Evolutionary conservation across 108 stramenopile genomes (phyloP), one percentile per base, ranked within the genome.

Genomic region (Pelagomonas calceolata): DNA sequence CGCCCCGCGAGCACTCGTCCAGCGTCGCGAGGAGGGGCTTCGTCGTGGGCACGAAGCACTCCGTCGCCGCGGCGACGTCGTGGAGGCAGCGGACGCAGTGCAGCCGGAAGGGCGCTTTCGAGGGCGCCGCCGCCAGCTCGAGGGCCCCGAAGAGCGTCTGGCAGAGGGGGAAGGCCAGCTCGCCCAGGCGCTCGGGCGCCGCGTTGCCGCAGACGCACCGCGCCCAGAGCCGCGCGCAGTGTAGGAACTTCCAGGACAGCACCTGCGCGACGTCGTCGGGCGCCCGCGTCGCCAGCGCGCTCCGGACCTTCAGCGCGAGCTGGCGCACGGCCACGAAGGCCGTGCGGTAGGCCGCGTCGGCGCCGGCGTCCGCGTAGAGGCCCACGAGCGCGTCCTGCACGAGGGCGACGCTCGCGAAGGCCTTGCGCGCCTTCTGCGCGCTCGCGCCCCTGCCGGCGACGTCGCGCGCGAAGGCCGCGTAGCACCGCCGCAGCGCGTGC

Each of bases 291-390:
- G 74, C 66, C 67, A 83, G 46, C 32, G 85, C 85, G 3, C 66
- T 46, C 34, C 85, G 82, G 15, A 84, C 63, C 51, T 16, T 60
- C 4, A 86, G 79, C 17, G 84, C 82, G 30, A 86, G 79, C 67
- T 86, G 84, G 44, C 85, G 81, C 30, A 85, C 79, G 78, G 83
- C 85, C 35, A 86, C 69, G 66, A 86, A 86, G 65, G 84, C 84
- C 68, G 81, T 70, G 64, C 81, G 84, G 80, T 86, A 86, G 12
- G 84, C 75, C 33, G 71, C 67, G 51, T 26, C 26, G 0, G 75
- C 73, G 32, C 64, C 44, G 44, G 81, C 82, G 18, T 82, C 37
- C 68, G 74, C 68, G 66, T 80, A 81, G 35, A 83, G 66, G 63
- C 82, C 83, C 46, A 78, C 81, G 32, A 85, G 35, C 63, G 80